These are phyloP conservation scores for Cyberlindnera bimundalis DNA, from an alignment of 805 yeast genomes.

Conservation along the genomic window DNA sequence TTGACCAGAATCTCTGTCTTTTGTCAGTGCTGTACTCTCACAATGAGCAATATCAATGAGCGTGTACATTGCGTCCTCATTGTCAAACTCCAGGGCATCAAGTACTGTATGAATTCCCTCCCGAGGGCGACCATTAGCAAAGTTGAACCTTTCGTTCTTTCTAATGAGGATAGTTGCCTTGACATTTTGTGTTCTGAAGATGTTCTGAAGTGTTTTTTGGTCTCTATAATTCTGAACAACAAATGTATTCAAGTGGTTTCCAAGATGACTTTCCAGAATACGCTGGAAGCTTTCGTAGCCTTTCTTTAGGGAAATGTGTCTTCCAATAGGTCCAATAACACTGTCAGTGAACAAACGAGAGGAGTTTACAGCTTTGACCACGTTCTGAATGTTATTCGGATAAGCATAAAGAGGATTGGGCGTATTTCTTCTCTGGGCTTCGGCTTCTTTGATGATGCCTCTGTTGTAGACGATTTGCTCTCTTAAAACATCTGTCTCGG, in stretches of 20 bases:
- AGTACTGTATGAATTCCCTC: constrained; percentile 43
- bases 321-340: constrained; percentile 85
- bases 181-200: constrained; percentile 32
- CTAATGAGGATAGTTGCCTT: constrained; percentile 45
- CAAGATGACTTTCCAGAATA: constrained; percentile 54
- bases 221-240: constrained; percentile 66
- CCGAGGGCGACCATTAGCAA: constrained; percentile 41
- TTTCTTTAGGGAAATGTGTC: constrained; percentile 50
- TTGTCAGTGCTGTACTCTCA: constrained; percentile 55
- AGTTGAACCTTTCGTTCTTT: constrained; percentile 56
- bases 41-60: constrained; percentile 61
- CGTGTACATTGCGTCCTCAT: constrained; percentile 53
- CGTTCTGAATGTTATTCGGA: background rate
- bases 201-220: constrained; percentile 37
- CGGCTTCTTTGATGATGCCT: background rate
- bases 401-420: constrained; percentile 17
- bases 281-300: constrained; percentile 55
- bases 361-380: constrained; percentile 21
- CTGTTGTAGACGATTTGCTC: constrained; percentile 7
- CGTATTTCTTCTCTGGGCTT: background rate
- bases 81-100: constrained; percentile 56
- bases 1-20: constrained; percentile 51
- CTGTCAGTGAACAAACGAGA: constrained; percentile 36
- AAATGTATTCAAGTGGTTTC: constrained; percentile 53
- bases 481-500: constrained; percentile 10